phyloP scores from a whole-genome alignment of 1,284 basidiomycete genomes.

The Ganoderma multipileum region DNA sequence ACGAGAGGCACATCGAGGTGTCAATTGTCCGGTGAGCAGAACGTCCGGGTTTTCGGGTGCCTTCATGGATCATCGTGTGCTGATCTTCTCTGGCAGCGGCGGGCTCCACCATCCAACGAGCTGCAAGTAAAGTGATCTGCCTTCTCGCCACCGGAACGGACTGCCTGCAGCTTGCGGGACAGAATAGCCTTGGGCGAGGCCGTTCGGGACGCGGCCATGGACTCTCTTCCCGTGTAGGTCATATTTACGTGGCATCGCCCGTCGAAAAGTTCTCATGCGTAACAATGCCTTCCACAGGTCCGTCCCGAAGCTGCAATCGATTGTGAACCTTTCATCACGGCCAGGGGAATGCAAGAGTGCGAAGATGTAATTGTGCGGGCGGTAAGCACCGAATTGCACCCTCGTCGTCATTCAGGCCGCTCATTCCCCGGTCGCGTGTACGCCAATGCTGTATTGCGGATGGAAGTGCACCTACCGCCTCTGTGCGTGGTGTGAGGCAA shows the following conservation, averaged over 20 bases:
- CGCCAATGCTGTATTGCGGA: not conserved
- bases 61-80: not conserved
- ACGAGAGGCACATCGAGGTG: not conserved
- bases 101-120: not conserved
- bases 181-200: not conserved
- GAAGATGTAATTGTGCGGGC: not conserved
- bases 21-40: not conserved
- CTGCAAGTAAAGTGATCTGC: not conserved
- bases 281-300: not conserved
- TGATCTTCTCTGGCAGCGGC: not conserved
- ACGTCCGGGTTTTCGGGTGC: not conserved
- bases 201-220: not conserved
- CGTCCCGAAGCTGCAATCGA: not conserved
- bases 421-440: not conserved
- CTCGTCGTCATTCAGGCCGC: constrained; percentile 4
- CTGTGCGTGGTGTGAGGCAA: not conserved
- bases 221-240: not conserved
- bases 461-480: not conserved
- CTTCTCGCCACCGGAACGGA: not conserved
- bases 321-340: not conserved
- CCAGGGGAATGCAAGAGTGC: not conserved
- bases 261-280: not conserved
- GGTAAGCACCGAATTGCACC: not conserved
- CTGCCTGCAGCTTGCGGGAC: not conserved
- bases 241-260: not conserved